These are phyloP conservation scores for Cyberlindnera maclurae DNA, from an alignment of 805 yeast genomes.

Conservation along the genomic window DNA sequence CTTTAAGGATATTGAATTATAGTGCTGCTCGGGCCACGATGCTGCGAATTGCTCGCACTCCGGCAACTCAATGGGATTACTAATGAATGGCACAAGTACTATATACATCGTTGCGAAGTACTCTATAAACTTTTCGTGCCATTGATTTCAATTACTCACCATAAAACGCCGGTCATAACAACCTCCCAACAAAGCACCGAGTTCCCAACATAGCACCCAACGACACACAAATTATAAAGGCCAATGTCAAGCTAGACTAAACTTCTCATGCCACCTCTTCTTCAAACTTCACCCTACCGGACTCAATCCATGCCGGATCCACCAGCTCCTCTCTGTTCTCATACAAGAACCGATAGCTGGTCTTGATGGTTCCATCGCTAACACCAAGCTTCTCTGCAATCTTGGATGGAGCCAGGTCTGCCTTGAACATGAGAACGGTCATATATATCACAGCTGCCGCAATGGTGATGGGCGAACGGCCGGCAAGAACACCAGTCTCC, in stretches of 20 bases:
- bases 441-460: constrained; percentile 96
- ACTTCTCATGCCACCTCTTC: constrained; percentile 1
- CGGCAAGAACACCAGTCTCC: constrained; percentile 90
- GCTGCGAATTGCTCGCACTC: too few relatives aligned
- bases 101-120: not conserved
- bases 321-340: constrained; percentile 66
- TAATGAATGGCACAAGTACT: not conserved
- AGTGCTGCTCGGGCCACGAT: too few relatives aligned
- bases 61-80: not conserved
- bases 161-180: too few relatives aligned
- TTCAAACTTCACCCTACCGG: constrained; percentile 55
- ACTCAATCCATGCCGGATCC: constrained; percentile 69
- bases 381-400: constrained; percentile 93
- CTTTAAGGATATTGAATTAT: too few relatives aligned
- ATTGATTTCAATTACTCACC: too few relatives aligned
- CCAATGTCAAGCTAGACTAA: not conserved
- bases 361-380: constrained; percentile 94
- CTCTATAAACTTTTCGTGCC: too few relatives aligned
- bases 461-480: constrained; percentile 93
- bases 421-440: constrained; percentile 84
- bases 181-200: too few relatives aligned
- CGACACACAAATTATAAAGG: too few relatives aligned
- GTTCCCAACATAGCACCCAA: too few relatives aligned
- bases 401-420: constrained; percentile 64
- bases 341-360: constrained; percentile 76